A percentile compares a stretch with the other conserved stretches of the same genome.
Conservation (phyloP, 2,329 filamentous ascomycete genomes). For the Tolypocladium ophioglossoides region DNA sequence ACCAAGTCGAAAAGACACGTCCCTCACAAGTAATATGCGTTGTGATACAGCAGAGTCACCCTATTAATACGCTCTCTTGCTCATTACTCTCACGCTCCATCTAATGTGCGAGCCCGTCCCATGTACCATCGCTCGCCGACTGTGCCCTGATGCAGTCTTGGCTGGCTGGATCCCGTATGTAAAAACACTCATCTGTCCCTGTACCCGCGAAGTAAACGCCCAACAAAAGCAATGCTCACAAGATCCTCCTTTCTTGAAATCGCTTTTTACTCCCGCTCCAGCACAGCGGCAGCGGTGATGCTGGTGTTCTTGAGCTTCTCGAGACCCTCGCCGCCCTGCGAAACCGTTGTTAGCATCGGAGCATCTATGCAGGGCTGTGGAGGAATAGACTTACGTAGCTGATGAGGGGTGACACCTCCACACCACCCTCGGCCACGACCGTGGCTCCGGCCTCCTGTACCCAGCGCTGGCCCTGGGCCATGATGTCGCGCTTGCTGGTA, state of each 20-base stretch:
- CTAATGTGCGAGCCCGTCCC: not conserved
- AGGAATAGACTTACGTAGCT: constrained; percentile 72
- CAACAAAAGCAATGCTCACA: not conserved
- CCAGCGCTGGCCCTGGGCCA: constrained; percentile 85
- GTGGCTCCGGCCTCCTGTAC: constrained; percentile 65
- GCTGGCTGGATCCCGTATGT: not conserved
- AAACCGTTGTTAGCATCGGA: constrained; percentile 4
- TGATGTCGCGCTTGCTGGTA: constrained; percentile 83
- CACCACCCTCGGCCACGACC: constrained; percentile 58
- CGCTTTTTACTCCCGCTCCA: constrained; percentile 32
- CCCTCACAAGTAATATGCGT: not conserved
- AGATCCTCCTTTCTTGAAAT: not conserved
- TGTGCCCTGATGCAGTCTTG: not conserved
- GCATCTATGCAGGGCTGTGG: not conserved
- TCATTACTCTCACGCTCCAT: not conserved
- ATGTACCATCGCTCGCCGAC: not conserved
- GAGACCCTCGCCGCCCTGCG: constrained; percentile 51
- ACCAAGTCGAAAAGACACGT: not conserved
- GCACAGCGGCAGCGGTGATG: constrained; percentile 39
- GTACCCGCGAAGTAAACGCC: not conserved
- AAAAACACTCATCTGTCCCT: not conserved
- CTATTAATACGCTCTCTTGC: not conserved
- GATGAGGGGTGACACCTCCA: constrained; percentile 86
- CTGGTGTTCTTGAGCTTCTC: constrained; percentile 42
- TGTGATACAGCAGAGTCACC: not conserved